Evolutionary conservation across 768 basidiomycete genomes (phyloP), one percentile per base, ranked within the genome.

Genomic region (Coprinopsis sp.): DNA sequence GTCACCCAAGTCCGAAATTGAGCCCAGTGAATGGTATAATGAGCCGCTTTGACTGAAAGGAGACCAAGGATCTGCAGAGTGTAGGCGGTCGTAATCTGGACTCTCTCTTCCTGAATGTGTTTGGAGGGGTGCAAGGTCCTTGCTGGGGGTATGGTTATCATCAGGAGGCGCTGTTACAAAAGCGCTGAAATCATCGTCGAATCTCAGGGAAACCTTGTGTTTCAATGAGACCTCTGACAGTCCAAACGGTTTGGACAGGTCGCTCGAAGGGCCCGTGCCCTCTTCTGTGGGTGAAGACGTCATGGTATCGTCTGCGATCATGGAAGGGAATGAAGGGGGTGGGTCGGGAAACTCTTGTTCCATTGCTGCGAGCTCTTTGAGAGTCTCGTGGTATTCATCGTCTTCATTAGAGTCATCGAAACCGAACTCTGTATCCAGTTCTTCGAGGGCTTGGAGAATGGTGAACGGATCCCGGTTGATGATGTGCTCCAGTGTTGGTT

Each of bases 161-260:
- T 57, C 47, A 37, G 68, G n/a, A 37, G 66, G 77, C n/a, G 83
- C 84, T 25, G 83, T 81, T 14, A 88, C 74, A 51, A 87, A 87
- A 23, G 78, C 81, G 2, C 81, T 74, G 57, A 92, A 92, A 60
- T 92, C 85, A 56, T 91, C 89, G 44, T 91, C 89, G 54, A 91
- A 79, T 3, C 71, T 71, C 41, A 63, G 45, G 11, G 61, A 58
- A n/a, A 58, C 47, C 29, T 57, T 51, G 29, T 44, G 30, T 8
- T 54, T 48, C 21, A 33, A 27, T 41, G 27, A 19, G 16, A 7
- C 30, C 14, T 4, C 22, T 40, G 23, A 33, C 19, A 33, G 46
- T 19, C 34, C 54, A 40, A 50, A 48, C 2, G 54, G 50, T 11
- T 44, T 42, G 14, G 40, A 42, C n/a, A 42, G 40, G 27, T 42